Evolutionary conservation across 345 rosid genomes (phyloP).

Genomic region (Iberis pinnata): DNA sequence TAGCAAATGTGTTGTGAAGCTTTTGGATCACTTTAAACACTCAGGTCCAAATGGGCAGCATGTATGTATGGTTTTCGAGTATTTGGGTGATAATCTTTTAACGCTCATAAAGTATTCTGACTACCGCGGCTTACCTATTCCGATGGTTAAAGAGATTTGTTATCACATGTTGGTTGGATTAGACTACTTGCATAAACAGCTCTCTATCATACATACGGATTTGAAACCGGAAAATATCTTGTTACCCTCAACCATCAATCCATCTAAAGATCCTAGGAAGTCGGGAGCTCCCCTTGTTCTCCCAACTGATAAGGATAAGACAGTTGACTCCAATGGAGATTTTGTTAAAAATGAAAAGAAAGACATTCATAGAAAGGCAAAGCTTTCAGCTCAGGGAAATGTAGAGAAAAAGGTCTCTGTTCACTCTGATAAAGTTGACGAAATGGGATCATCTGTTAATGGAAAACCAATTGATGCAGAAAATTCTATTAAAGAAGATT

Average conservation of each 20-base stretch:
- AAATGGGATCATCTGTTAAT: conserved; percentile 30
- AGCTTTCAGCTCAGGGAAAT: conserved; percentile 49
- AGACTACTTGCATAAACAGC: conserved; percentile 78
- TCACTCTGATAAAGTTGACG: conserved; percentile 34
- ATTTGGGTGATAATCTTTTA: conserved; percentile 81
- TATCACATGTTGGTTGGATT: conserved; percentile 65
- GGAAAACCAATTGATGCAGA: conserved; percentile 30
- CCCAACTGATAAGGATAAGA: conserved; percentile 42
- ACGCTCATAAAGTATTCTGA: conserved; percentile 85
- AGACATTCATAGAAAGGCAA: conserved; percentile 59
- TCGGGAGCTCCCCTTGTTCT: conserved; percentile 60
- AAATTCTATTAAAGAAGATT: conserved; percentile 5
- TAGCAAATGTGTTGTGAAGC: conserved; percentile 74
- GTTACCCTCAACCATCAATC: conserved; percentile 66
- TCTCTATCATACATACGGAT: conserved; percentile 87
- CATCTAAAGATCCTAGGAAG: conserved; percentile 62
- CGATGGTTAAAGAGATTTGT: conserved; percentile 66
- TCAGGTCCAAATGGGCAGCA: conserved; percentile 90
- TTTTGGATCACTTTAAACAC: conserved; percentile 84
- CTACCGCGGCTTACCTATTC: conserved; percentile 66
- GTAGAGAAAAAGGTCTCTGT: conserved; percentile 30
- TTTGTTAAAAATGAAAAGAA: conserved; percentile 64
- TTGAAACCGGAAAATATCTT: conserved; percentile 89
- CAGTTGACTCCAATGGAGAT: conserved; percentile 40
- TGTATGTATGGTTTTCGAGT: conserved; percentile 92